Evolutionary conservation across 805 yeast genomes (phyloP).

Genomic region (Tetrapisispora nanseiensis): DNA sequence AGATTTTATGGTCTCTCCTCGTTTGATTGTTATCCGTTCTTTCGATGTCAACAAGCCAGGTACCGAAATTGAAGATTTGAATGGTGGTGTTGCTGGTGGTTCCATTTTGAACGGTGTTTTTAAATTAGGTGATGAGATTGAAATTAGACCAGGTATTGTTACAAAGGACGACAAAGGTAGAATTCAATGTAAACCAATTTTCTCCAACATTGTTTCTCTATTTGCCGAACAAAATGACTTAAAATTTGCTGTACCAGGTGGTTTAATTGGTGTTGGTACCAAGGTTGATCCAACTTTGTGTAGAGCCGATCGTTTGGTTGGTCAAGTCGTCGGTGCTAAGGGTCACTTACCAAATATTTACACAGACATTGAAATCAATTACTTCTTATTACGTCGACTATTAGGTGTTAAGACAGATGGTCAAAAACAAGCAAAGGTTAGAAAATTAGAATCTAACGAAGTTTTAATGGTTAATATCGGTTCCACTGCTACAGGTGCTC

Average conservation of each 20-base stretch:
- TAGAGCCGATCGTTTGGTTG: constrained; percentile 98
- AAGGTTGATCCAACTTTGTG: constrained; percentile 97
- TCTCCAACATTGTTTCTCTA: constrained; percentile 84
- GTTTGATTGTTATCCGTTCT: constrained; percentile 93
- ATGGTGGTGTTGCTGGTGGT: constrained; percentile 99
- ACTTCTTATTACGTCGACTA: constrained; percentile 90
- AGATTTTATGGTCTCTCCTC: constrained; percentile 89
- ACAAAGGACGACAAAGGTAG: constrained; percentile 83
- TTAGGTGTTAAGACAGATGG: constrained; percentile 98
- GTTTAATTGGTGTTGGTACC: constrained; percentile 98
- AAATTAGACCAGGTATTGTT: constrained; percentile 97
- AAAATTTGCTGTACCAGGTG: constrained; percentile 99
- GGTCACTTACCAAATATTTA: constrained; percentile 93
- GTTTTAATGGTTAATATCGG: constrained; percentile 98
- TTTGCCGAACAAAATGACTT: constrained; percentile 97
- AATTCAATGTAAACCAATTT: constrained; percentile 92
- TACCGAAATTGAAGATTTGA: constrained; percentile 89
- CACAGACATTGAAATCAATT: constrained; percentile 95
- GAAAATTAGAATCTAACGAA: constrained; percentile 88
- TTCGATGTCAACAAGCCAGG: constrained; percentile 99
- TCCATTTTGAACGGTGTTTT: constrained; percentile 95
- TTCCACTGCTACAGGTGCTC: constrained; percentile 98
- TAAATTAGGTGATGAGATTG: constrained; percentile 95
- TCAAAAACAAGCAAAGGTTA: constrained; percentile 92
- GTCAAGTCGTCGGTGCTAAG: constrained; percentile 97